These are phyloP conservation scores for Dalbergia cultrata DNA, from an alignment of 306 rosid species.

Conservation along the genomic window DNA sequence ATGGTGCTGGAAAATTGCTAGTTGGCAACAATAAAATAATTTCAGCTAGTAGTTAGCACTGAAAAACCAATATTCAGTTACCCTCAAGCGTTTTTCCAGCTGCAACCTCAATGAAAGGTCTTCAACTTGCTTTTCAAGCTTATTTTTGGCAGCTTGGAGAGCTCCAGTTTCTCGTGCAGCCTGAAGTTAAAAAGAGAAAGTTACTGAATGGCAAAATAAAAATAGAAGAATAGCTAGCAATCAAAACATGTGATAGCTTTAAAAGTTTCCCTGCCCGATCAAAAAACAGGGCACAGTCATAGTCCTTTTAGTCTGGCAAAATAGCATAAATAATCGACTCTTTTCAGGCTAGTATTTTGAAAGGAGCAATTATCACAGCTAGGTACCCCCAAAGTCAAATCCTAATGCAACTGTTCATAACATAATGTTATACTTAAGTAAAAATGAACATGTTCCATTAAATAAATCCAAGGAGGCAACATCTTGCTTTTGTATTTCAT, in stretches of 20 bases:
- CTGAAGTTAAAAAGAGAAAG: constrained; percentile 50
- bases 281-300: constrained; percentile 14
- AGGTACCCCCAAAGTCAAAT: not conserved
- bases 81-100: constrained; percentile 97
- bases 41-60: constrained; percentile 18
- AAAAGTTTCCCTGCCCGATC: not conserved
- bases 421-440: constrained; percentile 16
- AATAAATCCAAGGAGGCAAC: not conserved
- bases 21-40: constrained; percentile 26
- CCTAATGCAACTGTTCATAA: constrained; percentile 23
- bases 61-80: constrained; percentile 50
- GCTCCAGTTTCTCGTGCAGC: constrained; percentile 99
- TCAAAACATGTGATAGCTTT: constrained; percentile 16
- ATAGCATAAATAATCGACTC: constrained; percentile 25
- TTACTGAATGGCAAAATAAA: not conserved
- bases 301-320: constrained; percentile 21
- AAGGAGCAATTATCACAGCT: constrained; percentile 25
- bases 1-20: constrained; percentile 17
- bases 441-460: not conserved
- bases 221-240: constrained; percentile 33
- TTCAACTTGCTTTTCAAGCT: constrained; percentile 98
- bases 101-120: constrained; percentile 95
- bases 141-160: constrained; percentile 99
- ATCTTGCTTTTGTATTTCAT: not conserved
- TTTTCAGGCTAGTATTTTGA: not conserved